Percentiles rank a stretch among this genome's conserved stretches.
phyloP scores from a whole-genome alignment of 257 asterid species.

The Sherardia arvensis region DNA sequence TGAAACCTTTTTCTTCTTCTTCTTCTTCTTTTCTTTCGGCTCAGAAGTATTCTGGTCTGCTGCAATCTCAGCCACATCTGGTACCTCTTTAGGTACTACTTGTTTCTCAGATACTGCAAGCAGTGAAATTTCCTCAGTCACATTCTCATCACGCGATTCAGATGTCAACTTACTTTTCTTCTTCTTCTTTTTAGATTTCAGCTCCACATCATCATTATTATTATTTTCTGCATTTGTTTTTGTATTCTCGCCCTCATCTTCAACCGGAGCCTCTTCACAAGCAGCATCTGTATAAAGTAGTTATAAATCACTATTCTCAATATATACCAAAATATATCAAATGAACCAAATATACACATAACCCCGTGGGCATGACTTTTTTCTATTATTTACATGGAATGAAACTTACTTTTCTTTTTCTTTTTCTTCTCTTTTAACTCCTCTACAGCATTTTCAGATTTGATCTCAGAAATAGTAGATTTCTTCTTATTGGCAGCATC shows the following conservation, averaged over 20 bases:
- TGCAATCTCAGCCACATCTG: neutral
- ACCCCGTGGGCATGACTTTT: too few species aligned
- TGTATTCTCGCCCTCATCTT: neutral
- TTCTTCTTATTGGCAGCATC: constrained; percentile 33
- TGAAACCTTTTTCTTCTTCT: constrained; percentile 3
- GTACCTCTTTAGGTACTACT: neutral
- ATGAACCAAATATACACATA: too few species aligned
- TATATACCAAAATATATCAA: neutral
- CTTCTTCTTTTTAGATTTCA: constrained; percentile 28
- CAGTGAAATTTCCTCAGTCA: neutral
- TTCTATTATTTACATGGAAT: constrained; percentile 15
- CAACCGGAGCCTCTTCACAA: constrained; percentile 7
- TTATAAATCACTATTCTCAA: neutral
- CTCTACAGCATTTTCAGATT: constrained; percentile 22
- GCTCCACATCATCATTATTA: constrained; percentile 3
- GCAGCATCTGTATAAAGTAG: neutral
- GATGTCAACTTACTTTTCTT: constrained; percentile 28
- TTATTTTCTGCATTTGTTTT: neutral
- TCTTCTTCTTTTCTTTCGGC: constrained; percentile 19
- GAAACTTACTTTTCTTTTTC: constrained; percentile 32
- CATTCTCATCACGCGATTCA: constrained; percentile 16
- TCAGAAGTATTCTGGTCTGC: constrained; percentile 3
- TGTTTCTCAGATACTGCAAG: constrained; percentile 1
- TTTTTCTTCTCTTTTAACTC: constrained; percentile 27
- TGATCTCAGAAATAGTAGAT: constrained; percentile 17